Base-by-base conservation (phyloP, 2,329 filamentous ascomycete genomes). In the Trichoderma arundinaceum region DNA sequence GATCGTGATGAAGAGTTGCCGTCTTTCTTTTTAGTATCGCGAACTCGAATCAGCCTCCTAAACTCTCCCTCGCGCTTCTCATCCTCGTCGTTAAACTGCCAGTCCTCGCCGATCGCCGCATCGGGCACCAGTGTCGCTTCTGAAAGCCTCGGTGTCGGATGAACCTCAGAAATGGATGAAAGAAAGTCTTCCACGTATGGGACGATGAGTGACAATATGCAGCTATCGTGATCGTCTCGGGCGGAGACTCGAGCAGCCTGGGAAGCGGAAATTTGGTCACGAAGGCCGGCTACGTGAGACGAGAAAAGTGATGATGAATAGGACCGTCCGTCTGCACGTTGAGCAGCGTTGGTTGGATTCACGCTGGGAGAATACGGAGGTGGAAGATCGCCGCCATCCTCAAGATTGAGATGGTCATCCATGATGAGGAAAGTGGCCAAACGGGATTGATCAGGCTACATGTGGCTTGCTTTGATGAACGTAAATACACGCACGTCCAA, bases 61-160 rank as follows among this genome's bases (percentile, higher is more conserved):
- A 77, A 57, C 51, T 78, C 75, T 1, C 74, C 77, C 4, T 58
- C 62, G 3, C 68, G 56, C 15, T 69, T 69, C 4, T 78, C 73
- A 7, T 72, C 72, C 8, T 72, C 71, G 2, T 78, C 78, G 52
- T 71, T 77, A 28, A 80, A 73, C 15, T 48, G 64, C 79, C 80
- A 82, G 1, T 68, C 71, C 1, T 66, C 46, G 0, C 73, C 76
- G 0, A 84, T 77, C 4, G 78, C 79, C 4, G 71, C 70, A 1
- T 71, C 78, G 0, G 83, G 83, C 0, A 85, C 77, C 41, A 86
- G 72, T 7, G 77, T 79, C 51, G 84, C 76, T 56, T 83, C 79
- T 1, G 81, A 77, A 0, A 77, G 60, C 1, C 71, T 68, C 1
- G 78, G 77, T 0, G 75, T 70, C 0, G 71, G 72, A 3, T 77